phyloP scores from a whole-genome alignment of 75 land plant genomes.

The Sequoiadendron giganteum region DNA sequence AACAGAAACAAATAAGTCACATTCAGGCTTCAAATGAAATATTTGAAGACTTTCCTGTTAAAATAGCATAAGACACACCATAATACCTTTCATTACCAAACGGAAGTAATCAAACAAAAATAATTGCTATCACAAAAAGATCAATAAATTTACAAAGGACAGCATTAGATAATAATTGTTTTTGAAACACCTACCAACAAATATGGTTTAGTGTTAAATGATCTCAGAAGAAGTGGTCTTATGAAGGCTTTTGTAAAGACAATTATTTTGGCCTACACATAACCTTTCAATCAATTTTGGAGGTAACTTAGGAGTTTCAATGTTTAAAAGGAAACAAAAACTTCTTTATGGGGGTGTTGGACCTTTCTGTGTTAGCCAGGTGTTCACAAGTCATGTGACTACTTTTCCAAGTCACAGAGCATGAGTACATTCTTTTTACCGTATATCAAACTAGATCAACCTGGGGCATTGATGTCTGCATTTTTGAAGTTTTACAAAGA shows the following conservation, averaged over 20 bases:
- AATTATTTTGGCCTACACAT: not conserved
- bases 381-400: no score
- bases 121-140: no score
- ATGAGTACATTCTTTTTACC: no score
- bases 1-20: not conserved
- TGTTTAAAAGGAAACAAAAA: not conserved
- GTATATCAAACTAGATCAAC: no score
- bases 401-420: no score
- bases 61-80: not conserved
- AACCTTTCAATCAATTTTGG: not conserved
- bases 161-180: not conserved
- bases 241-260: not conserved
- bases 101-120: no score
- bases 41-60: not conserved
- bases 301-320: not conserved
- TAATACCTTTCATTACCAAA: not conserved
- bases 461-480: no score
- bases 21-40: not conserved
- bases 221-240: not conserved
- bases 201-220: not conserved
- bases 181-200: not conserved
- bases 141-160: no score
- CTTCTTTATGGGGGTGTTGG: no score
- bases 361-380: no score
- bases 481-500: no score